Conservation (phyloP, 495 filamentous ascomycete species). For the Penicillium pancosmium region DNA sequence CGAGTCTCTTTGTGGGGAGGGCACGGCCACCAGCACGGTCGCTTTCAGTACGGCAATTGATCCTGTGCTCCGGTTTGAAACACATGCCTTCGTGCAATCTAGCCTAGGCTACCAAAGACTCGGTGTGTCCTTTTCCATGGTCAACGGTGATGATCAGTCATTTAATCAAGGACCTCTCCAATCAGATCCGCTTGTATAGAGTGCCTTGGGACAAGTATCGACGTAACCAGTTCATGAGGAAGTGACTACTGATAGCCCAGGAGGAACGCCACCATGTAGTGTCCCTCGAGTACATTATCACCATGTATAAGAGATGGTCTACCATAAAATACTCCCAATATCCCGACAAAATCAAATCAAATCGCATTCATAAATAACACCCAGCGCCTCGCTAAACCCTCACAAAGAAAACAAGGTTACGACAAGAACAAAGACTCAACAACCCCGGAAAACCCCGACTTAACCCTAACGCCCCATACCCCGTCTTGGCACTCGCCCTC, state of each 20-base stretch:
- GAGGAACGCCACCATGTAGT: too few relatives aligned
- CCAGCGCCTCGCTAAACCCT: constrained; percentile 9
- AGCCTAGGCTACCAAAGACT: constrained; percentile 2
- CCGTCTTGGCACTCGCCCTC: not conserved
- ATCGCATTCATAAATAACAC: too few relatives aligned
- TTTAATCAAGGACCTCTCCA: not conserved
- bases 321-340: too few relatives aligned
- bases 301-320: too few relatives aligned
- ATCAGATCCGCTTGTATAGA: not conserved
- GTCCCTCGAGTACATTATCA: too few relatives aligned
- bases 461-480: not conserved
- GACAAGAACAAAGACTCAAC: not conserved
- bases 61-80: constrained; percentile 16
- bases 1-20: constrained; percentile 1
- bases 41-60: constrained; percentile 8
- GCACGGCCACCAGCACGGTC: constrained; percentile 7
- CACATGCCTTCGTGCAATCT: not conserved
- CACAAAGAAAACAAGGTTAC: not conserved
- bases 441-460: not conserved
- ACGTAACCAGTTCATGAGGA: not conserved
- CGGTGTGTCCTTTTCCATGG: not conserved
- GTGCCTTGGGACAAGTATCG: not conserved
- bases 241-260: not conserved
- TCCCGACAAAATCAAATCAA: too few relatives aligned
- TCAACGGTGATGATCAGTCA: not conserved